These are phyloP conservation scores for Scedosporium apiospermum DNA, from an alignment of 2,329 filamentous ascomycete genomes.

Conservation along the genomic window DNA sequence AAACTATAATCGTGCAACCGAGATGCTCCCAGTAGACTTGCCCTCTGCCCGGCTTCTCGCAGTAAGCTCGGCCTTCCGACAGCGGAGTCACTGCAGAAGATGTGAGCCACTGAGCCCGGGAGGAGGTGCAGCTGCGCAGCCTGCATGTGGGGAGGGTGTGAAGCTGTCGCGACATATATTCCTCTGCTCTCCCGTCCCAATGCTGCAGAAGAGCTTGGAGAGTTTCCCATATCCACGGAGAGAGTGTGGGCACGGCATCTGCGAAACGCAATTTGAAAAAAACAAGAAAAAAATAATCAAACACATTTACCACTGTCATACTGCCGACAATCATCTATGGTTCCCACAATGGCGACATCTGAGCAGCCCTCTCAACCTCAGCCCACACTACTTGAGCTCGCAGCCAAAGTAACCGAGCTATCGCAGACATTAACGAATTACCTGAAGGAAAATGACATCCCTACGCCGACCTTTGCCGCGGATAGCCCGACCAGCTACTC, in stretches of 20 bases:
- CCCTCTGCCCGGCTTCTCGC: not conserved
- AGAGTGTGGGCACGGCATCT: not conserved
- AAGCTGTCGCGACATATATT: not conserved
- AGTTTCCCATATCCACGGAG: not conserved
- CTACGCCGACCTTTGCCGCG: slow-evolving; percentile 29
- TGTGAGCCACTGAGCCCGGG: not conserved
- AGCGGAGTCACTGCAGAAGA: not conserved
- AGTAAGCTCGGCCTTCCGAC: not conserved
- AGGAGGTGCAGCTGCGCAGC: not conserved
- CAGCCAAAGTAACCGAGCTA: slow-evolving; percentile 34
- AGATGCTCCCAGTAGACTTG: not conserved
- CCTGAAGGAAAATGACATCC: slow-evolving; percentile 31
- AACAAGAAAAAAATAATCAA: too few relatives aligned
- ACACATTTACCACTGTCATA: not conserved
- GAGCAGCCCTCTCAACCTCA: slow-evolving; percentile 7
- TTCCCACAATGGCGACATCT: not conserved
- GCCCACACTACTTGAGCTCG: slow-evolving; percentile 30
- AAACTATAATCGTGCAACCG: not conserved
- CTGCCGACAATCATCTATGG: not conserved
- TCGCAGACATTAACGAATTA: slow-evolving; percentile 28
- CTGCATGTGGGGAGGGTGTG: not conserved
- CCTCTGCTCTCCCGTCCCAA: not conserved
- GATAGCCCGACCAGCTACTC: slow-evolving; percentile 33
- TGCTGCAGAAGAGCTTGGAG: not conserved
- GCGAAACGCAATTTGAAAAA: too few relatives aligned